These are phyloP conservation scores for Medicago lupulina DNA, from an alignment of 306 rosid genomes.

Conservation along the genomic window DNA sequence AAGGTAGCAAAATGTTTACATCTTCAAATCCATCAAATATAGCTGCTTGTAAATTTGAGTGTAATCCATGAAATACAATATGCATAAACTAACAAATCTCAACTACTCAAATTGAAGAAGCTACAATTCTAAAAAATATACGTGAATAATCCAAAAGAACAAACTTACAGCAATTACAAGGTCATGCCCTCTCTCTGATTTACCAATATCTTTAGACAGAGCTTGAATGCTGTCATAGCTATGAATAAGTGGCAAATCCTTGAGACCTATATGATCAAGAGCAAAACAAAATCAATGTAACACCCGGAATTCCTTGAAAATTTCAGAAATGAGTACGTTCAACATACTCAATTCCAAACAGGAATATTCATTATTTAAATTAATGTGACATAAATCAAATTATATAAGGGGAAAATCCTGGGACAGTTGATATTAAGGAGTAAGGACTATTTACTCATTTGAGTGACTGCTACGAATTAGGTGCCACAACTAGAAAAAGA, in stretches of 20 bases:
- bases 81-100: slow-evolving; percentile 16
- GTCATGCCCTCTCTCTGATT: slow-evolving; percentile 87
- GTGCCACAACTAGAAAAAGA: too few species aligned
- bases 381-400: too few species aligned
- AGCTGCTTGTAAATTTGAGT: slow-evolving; percentile 8
- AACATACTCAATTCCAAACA: background rate
- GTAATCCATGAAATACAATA: slow-evolving; percentile 18
- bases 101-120: slow-evolving; percentile 10
- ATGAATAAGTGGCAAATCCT: slow-evolving; percentile 90
- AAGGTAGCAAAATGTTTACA: slow-evolving; percentile 9
- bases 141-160: slow-evolving; percentile 28
- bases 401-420: too few species aligned
- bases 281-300: slow-evolving; percentile 15
- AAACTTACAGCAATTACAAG: slow-evolving; percentile 94
- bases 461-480: too few species aligned
- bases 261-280: slow-evolving; percentile 61
- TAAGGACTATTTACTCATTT: too few species aligned
- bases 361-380: too few species aligned
- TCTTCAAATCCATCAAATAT: slow-evolving; percentile 19
- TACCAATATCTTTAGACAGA: slow-evolving; percentile 61
- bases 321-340: background rate
- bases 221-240: slow-evolving; percentile 85
- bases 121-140: slow-evolving; percentile 1
- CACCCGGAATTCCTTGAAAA: background rate
- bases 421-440: too few species aligned